A percentile compares a stretch with the other conserved stretches of the same genome.
phyloP scores from a whole-genome alignment of 352 stramenopile species.

The Globisporangium nunn region DNA sequence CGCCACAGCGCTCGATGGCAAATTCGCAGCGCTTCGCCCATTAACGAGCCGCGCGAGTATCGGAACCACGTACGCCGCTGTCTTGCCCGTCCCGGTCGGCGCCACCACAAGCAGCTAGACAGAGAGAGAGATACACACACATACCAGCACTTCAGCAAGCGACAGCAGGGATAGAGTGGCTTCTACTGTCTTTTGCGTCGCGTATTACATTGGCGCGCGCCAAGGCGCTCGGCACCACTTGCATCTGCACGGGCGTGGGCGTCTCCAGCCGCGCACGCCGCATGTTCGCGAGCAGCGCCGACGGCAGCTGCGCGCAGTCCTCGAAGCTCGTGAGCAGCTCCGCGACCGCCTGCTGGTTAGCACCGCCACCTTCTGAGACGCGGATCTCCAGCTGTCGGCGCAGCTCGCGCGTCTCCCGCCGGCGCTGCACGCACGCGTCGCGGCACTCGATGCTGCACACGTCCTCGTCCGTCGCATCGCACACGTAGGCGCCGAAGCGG shows the following conservation, averaged over 20 bases:
- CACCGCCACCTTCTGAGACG: slow-evolving; percentile 8
- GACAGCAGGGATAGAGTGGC: not conserved
- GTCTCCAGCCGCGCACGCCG: slow-evolving; percentile 20
- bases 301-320: slow-evolving; percentile 15
- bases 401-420: slow-evolving; percentile 3
- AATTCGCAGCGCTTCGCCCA: not conserved
- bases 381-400: slow-evolving; percentile 24
- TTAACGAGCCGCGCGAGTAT: slow-evolving; percentile 31
- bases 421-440: slow-evolving; percentile 26
- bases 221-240: slow-evolving; percentile 48
- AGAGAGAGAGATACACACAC: not conserved
- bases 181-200: not conserved
- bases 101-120: slow-evolving; percentile 45
- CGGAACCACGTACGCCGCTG: slow-evolving; percentile 55
- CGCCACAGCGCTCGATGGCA: slow-evolving; percentile 12
- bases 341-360: not conserved
- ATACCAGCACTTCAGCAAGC: not conserved
- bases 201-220: slow-evolving; percentile 28
- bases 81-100: slow-evolving; percentile 70
- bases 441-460: slow-evolving; percentile 80
- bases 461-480: slow-evolving; percentile 75
- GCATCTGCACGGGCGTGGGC: slow-evolving; percentile 73
- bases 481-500: slow-evolving; percentile 74
- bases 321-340: slow-evolving; percentile 14
- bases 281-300: slow-evolving; percentile 36